phyloP scores from a whole-genome alignment of 495 filamentous ascomycete genomes.

The Cairneyella variabilis region DNA sequence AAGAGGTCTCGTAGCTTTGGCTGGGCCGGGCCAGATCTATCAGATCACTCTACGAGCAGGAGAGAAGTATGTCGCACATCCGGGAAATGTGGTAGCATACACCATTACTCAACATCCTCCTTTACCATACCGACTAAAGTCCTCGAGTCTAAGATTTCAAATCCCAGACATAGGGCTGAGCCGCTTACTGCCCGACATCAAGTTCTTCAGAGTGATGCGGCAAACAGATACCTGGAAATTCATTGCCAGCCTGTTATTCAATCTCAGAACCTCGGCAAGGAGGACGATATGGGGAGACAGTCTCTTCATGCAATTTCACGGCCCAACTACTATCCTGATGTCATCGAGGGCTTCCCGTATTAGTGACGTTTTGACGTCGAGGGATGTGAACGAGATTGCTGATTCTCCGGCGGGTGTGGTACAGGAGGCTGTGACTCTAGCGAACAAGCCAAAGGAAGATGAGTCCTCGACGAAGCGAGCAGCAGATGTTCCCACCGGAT shows the following conservation, averaged over 20 bases:
- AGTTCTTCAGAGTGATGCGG: constrained; percentile 68
- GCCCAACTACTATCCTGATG: constrained; percentile 78
- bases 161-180: constrained; percentile 61
- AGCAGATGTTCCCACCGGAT: constrained; percentile 32
- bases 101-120: constrained; percentile 69
- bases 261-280: constrained; percentile 66
- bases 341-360: constrained; percentile 76
- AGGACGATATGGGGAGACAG: constrained; percentile 91
- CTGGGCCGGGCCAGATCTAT: constrained; percentile 82
- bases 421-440: constrained; percentile 43
- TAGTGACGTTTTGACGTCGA: constrained; percentile 67
- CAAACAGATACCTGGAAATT: constrained; percentile 66
- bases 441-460: constrained; percentile 35
- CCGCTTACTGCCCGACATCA: constrained; percentile 52
- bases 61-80: constrained; percentile 86
- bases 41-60: constrained; percentile 70
- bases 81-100: constrained; percentile 85
- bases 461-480: constrained; percentile 21
- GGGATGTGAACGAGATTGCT: constrained; percentile 84
- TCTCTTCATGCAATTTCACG: constrained; percentile 84
- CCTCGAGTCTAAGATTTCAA: constrained; percentile 71
- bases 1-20: constrained; percentile 78
- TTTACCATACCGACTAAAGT: constrained; percentile 78
- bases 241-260: constrained; percentile 55
- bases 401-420: constrained; percentile 59